Base-by-base conservation (phyloP, 2,329 filamentous ascomycete genomes). In the Pseudocercospora macadamiae region DNA sequence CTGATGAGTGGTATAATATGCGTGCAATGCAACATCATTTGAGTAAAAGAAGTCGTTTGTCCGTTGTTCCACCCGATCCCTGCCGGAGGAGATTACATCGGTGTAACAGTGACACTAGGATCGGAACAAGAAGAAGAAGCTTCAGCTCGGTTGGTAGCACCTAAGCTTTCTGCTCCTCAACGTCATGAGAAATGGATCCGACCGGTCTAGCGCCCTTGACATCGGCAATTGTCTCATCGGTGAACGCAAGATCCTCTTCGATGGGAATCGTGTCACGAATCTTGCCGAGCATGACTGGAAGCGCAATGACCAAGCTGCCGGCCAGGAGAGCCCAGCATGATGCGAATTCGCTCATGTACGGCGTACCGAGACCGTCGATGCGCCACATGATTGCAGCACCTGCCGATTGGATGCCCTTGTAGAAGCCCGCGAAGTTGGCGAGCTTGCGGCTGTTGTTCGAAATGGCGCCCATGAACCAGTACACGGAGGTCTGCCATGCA, bases 381-480 rank as follows among this genome's bases (percentile, higher is more conserved):
- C 86, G 83, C 86, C 85, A 90, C 69, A 85, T 89, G 68, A 93
- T 84, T 59, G 89, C 91, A 2, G 88, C 87, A 67, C 91, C 91
- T 16, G 90, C 90, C n/a, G 90, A 93, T 75, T 96, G 91, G 64
- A 96, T 89, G 51, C 88, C 88, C 79, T 95, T 95, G 83, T 95
- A 95, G 80, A 90, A 93, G 63, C 90, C 93, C 39, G 91, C 89
- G 70, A 93, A 89, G 80, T 97, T 96, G 78, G 93, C 93, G 25
- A 93, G 85, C 75, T 92, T 93, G 74, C 93, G 91, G 61, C 90
- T 86, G 64, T 93, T 96, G 84, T 97, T 97, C 72, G 90, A 93
- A 42, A 97, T 82, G 6, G 93, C 86, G 51, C 93, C 93, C 89
- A 97, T 96, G 79, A 89, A 93, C 93, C 93, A 97, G 81, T 97